A percentile compares a stretch with the other conserved stretches of the same genome.
Conservation (phyloP, 495 filamentous ascomycete species). For the Penicillium samsonianum region DNA sequence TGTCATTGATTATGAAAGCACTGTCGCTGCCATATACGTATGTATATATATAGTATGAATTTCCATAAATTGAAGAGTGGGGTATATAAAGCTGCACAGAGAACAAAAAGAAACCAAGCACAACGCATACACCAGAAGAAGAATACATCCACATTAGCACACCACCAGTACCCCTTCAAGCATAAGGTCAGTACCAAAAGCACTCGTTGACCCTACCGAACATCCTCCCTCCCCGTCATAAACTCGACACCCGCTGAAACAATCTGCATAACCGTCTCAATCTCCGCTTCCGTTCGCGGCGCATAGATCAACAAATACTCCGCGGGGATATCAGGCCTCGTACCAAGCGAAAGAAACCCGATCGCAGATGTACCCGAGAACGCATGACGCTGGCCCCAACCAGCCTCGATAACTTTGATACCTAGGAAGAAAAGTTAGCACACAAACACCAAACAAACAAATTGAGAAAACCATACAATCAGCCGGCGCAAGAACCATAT, state of each 20-base stretch:
- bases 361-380: conserved; percentile 57
- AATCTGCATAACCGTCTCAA: conserved; percentile 68
- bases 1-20: background rate
- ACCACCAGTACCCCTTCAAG: background rate
- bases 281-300: conserved; percentile 66
- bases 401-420: conserved; percentile 69
- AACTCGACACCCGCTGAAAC: conserved; percentile 60
- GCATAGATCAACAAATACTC: conserved; percentile 86
- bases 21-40: background rate
- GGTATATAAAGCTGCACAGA: conserved; percentile 5
- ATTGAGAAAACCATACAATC: conserved; percentile 48
- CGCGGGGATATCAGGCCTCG: conserved; percentile 40
- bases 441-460: background rate
- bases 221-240: conserved; percentile 36
- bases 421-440: conserved; percentile 38
- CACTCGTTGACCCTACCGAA: conserved; percentile 14
- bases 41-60: background rate
- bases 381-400: conserved; percentile 90
- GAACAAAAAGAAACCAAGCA: background rate
- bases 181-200: background rate
- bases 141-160: background rate
- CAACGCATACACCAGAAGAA: background rate
- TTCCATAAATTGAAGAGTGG: background rate
- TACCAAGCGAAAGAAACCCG: conserved; percentile 49
- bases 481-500: conserved; percentile 73